Base-by-base conservation (phyloP, 2,329 filamentous ascomycete genomes). In the Fusarium pseudoanthophilum region DNA sequence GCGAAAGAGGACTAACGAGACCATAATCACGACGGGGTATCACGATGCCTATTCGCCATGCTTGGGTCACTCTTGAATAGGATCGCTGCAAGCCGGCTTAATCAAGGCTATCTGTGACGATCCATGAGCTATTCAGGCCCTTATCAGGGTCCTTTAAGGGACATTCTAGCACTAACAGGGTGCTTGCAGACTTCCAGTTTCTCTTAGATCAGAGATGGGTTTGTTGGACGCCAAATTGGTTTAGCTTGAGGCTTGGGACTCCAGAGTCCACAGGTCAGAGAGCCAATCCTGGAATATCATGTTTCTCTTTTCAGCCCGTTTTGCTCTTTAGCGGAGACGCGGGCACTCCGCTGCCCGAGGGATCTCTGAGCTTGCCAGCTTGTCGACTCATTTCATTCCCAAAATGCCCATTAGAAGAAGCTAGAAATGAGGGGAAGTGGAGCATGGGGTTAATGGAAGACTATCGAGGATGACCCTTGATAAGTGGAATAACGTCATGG, bases 341-440 rank as follows among this genome's bases (percentile, higher is more conserved):
- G 30, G 43, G 60, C 59, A 58, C 49, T 68, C 52, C 67, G 42
- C 62, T 69, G 39, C 55, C 28, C 20, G 36, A 64, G 34, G 40
- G 51, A 52, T 32, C 39, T 63, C 46, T 52, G 16, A 56, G 55
- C 74, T 36, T 16, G 34, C 34, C 16, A 36, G 16, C 16, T 57
- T 40, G 43, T 66, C 69, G 58, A 60, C 71, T 52, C 48, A 69
- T 72, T 51, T 63, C 51, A 61, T 45, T 24, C 24, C 56, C 37
- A 57, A 40, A 37, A 24, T 46, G 43, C 24, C 32, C 46, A 60
- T 46, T 36, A n/a, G 16, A 20, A 64, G 57, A 64, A 60, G 71
- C 52, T 59, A 64, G 55, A 59, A 59, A 48, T 73, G 75, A 77
- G 75, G 75, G 75, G 75, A 75, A 77, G 75, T 78, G 75, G 75